phyloP scores from a whole-genome alignment of 176 grass and related monocot genomes.

The Triticum timopheevii region DNA sequence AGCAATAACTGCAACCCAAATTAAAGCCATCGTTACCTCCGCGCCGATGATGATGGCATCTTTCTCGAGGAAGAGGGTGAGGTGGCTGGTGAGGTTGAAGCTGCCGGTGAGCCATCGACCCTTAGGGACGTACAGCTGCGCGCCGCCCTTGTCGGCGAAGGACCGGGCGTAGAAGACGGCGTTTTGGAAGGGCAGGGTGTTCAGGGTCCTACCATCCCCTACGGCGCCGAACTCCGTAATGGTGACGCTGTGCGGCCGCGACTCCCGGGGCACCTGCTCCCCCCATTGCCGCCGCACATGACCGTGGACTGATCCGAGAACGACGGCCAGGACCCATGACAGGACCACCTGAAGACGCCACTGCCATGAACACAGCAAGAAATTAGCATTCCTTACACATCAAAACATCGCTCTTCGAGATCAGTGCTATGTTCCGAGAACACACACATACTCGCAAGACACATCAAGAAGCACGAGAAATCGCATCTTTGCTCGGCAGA shows the following conservation, averaged over 20 bases:
- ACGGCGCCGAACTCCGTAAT: slow-evolving; percentile 95
- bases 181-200: slow-evolving; percentile 90
- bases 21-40: slow-evolving; percentile 41
- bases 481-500: slow-evolving; percentile 23
- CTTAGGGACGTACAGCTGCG: slow-evolving; percentile 85
- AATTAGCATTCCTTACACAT: slow-evolving; percentile 14
- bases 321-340: slow-evolving; percentile 40
- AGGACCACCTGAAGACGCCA: slow-evolving; percentile 53
- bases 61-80: slow-evolving; percentile 86
- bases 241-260: slow-evolving; percentile 81
- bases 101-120: slow-evolving; percentile 94
- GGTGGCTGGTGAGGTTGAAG: slow-evolving; percentile 90
- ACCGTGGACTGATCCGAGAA: slow-evolving; percentile 8
- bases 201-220: slow-evolving; percentile 73
- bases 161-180: slow-evolving; percentile 87
- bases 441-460: background rate
- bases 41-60: slow-evolving; percentile 65
- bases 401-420: background rate
- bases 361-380: slow-evolving; percentile 3
- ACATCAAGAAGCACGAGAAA: background rate
- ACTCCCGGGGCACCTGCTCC: slow-evolving; percentile 21
- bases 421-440: slow-evolving; percentile 3
- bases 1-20: slow-evolving; percentile 7
- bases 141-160: slow-evolving; percentile 89
- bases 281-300: slow-evolving; percentile 19